Evolutionary conservation across 2,329 filamentous ascomycete genomes (phyloP).

Genomic region (Atkinsonella hypoxylon): DNA sequence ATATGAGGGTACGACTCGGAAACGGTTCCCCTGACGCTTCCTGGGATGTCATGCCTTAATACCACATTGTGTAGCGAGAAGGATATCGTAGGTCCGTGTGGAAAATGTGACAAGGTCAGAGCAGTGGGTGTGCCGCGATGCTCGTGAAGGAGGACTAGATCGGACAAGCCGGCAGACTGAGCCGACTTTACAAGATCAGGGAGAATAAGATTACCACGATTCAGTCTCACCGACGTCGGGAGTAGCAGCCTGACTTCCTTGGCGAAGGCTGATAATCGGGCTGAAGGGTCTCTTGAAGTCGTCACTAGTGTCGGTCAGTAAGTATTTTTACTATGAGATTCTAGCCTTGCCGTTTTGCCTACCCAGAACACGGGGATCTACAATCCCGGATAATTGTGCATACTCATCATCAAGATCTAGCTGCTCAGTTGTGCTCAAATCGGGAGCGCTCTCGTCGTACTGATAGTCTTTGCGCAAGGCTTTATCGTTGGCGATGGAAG

Average conservation of each 20-base stretch:
- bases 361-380: constrained; percentile 79
- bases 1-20: constrained; percentile 88
- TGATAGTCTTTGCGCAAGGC: constrained; percentile 75
- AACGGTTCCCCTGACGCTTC: constrained; percentile 74
- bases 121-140: constrained; percentile 88
- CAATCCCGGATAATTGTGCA: constrained; percentile 75
- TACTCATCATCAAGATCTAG: constrained; percentile 83
- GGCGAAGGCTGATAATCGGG: constrained; percentile 74
- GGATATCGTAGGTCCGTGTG: constrained; percentile 67
- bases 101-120: constrained; percentile 75
- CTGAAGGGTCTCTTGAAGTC: constrained; percentile 78
- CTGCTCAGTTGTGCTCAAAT: constrained; percentile 54
- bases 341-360: constrained; percentile 38
- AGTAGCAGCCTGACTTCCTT: constrained; percentile 81
- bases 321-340: not conserved
- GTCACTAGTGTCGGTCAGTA: constrained; percentile 47
- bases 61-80: constrained; percentile 91
- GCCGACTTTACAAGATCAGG: constrained; percentile 76
- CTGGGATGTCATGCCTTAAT: constrained; percentile 83
- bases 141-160: constrained; percentile 81
- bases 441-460: constrained; percentile 75
- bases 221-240: constrained; percentile 77
- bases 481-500: constrained; percentile 77
- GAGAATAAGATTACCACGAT: constrained; percentile 81
- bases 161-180: constrained; percentile 66